These are phyloP conservation scores for Thozetella sp. DNA, from an alignment of 495 filamentous ascomycete species.

Conservation along the genomic window DNA sequence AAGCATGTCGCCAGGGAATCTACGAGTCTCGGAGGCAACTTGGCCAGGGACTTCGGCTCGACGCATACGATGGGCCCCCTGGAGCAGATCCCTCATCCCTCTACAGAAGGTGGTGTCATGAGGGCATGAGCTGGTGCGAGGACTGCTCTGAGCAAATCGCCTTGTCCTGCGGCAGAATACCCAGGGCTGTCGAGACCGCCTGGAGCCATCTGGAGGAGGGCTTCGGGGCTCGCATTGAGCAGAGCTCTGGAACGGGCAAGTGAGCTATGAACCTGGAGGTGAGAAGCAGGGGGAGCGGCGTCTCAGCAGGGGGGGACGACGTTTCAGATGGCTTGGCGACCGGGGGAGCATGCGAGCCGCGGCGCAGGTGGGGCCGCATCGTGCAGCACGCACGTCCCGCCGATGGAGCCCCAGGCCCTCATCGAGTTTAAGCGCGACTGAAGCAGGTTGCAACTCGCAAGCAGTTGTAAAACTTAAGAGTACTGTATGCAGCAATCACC, in stretches of 20 bases:
- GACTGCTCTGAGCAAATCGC: background rate
- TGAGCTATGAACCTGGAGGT: background rate
- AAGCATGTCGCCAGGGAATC: background rate
- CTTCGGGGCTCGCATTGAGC: background rate
- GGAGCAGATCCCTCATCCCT: background rate
- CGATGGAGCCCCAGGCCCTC: background rate
- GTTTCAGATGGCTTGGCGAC: constrained; percentile 10
- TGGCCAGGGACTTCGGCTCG: background rate
- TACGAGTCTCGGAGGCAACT: background rate
- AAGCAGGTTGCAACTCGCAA: no score
- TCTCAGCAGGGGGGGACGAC: constrained; percentile 19
- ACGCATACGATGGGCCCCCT: background rate
- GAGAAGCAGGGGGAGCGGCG: background rate
- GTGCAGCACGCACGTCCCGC: constrained; percentile 6
- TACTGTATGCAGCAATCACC: no score
- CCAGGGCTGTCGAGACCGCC: no score
- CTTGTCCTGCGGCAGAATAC: background rate
- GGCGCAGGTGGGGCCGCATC: background rate
- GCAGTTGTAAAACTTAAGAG: no score
- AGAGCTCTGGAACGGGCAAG: background rate
- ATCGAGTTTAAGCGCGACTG: no score
- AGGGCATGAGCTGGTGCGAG: background rate
- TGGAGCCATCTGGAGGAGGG: no score
- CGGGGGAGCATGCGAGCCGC: background rate
- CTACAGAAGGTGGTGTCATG: background rate